Percentiles rank a stretch among this genome's conserved stretches.
Evolutionary conservation across 176 grass and related monocot species (phyloP).

Genomic region (Oryza australiensis): DNA sequence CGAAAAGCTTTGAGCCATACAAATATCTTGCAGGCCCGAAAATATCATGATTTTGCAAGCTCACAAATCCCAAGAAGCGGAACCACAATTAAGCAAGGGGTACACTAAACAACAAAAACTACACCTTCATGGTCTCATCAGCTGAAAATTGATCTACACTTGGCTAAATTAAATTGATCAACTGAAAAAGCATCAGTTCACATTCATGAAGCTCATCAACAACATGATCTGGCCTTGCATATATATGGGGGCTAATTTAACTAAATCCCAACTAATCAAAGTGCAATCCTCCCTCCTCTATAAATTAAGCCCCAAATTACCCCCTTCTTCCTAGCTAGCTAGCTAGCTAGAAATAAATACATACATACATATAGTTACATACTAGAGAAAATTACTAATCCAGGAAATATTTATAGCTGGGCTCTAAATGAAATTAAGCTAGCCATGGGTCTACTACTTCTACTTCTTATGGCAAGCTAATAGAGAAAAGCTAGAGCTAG

Average conservation of each 20-base stretch:
- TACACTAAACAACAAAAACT: too few species aligned
- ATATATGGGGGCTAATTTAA: not conserved
- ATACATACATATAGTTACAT: not conserved
- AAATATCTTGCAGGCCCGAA: too few species aligned
- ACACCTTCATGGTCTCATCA: not conserved
- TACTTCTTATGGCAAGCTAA: conserved; percentile 20
- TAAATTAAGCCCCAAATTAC: conserved; percentile 19
- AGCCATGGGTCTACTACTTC: not conserved
- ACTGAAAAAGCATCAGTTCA: not conserved
- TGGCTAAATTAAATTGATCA: not conserved
- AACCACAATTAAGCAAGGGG: too few species aligned
- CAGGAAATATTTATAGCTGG: not conserved
- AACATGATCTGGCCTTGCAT: conserved; percentile 11
- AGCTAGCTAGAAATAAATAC: not conserved
- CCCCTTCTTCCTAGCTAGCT: conserved; percentile 5
- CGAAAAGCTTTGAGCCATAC: too few species aligned
- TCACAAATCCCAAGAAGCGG: too few species aligned
- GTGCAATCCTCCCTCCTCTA: conserved; percentile 19
- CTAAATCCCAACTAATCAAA: conserved; percentile 31
- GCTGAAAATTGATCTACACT: not conserved
- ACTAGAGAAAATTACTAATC: not conserved
- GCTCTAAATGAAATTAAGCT: not conserved
- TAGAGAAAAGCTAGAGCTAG: not conserved
- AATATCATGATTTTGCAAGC: too few species aligned
- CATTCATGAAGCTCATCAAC: not conserved